Base-by-base conservation (phyloP, 306 rosid species). In the Cicer yamashitae region DNA sequence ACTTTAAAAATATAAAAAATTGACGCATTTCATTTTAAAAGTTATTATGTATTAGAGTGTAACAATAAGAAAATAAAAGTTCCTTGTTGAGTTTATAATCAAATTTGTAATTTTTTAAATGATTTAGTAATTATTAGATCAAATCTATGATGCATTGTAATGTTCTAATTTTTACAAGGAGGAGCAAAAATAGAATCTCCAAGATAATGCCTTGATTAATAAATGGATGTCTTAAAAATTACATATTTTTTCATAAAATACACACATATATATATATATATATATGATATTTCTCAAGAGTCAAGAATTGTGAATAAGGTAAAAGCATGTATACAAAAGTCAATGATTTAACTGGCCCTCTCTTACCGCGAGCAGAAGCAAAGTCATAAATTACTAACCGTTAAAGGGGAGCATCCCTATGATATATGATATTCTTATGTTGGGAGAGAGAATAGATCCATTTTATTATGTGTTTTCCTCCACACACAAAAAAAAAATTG, bases 301-400 rank as follows among this genome's bases (percentile, higher is more conserved):
- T 71, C 13, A 20, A 47, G 20, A 71, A 30, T 8, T 59, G 61
- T 79, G 52, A 72, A 59, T 20, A 18, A 65, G 50, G 41, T 56
- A 50, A 76, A 58, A 70, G 10, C 10, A 45, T 7, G 37, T 30
- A 13, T 10, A 1, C 1, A 71, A 56, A 61, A 66, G 47, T 47
- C 39, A 66, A 54, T 75, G 71, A 71, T 59, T 78, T 64, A 54
- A 69, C 53, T 25, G 18, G 47, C 52, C 34, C 74, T 61, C 61
- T 79, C 70, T 76, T 75, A 48, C 66, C 25, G 70, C 8, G 45
- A 17, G 70, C 8, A 52, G 77, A 77, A 77, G 78, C 82, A 66
- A 77, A 34, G 76, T 47, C 34, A 40, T 50, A 70, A 81, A 63
- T 54, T 59, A 64, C 54, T 75, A 12, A 64, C 57, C 60, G 53